Base-by-base conservation (phyloP, 768 basidiomycete species). In the Mycena metata region DNA sequence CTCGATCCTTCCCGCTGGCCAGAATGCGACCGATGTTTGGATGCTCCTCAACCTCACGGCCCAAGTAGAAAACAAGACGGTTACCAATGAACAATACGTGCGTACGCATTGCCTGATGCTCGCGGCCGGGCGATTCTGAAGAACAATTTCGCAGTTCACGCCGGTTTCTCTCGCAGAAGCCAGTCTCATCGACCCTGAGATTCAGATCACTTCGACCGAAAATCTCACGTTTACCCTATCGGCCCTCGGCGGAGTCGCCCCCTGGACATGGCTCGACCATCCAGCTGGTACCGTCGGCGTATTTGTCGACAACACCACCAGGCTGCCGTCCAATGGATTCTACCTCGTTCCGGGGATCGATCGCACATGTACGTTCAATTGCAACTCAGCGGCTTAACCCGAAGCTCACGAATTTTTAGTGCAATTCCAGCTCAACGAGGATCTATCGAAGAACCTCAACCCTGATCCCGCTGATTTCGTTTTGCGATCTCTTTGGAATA, bases 231-330 rank as follows among this genome's bases (percentile, higher is more conserved):
- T 90, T 73, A 84, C 82, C 2, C 74, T 89, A 6, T 87, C 86
- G 3, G 88, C 87, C 3, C 75, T 76, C 49, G 84, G 85, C 15
- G 88, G 88, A 1, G 88, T 89, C 5, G 87, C 84, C 0, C 78
- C 83, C 0, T 89, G 86, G 84, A 84, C 88, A 7, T 89, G 88
- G 88, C 77, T 90, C 1, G 88, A 89, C 60, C 88, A 89, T 74
- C 88, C 88, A 0, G 77, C 79, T 0, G 86, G 86, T n/a, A 89
- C 86, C 0, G 78, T 88, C 1, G 88, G 88, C 11, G 77, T 83
- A 45, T 89, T 89, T 72, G 76, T 84, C 42, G 86, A 88, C 66
- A 75, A 72, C 23, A 58, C 66, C 7, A 87, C 83, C 0, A 80
- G 79, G 0, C 24, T 77, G 5, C 84, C 86, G 0, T 76, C 79